A percentile compares a stretch with the other conserved stretches of the same genome.
phyloP scores from a whole-genome alignment of 1,284 basidiomycete species.

The Tremellales sp. region DNA sequence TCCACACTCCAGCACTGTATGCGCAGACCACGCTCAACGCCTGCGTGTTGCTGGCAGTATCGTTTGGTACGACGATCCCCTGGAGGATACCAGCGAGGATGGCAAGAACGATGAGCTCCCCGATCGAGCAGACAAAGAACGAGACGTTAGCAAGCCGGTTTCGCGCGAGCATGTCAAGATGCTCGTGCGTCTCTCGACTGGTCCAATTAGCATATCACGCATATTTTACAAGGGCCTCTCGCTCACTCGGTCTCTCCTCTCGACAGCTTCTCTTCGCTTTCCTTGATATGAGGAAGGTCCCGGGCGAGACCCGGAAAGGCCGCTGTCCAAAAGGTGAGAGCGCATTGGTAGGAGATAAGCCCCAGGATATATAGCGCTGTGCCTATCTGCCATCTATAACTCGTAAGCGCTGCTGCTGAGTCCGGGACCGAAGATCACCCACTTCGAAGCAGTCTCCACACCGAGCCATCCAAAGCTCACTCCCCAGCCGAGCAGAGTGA shows the following conservation, averaged over 20 bases:
- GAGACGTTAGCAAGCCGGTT: conserved; percentile 77
- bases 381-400: conserved; percentile 62
- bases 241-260: conserved; percentile 54
- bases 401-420: conserved; percentile 24
- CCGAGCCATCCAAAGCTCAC: conserved; percentile 73
- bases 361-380: conserved; percentile 79
- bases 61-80: conserved; percentile 59
- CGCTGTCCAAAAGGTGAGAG: conserved; percentile 76
- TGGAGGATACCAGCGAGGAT: conserved; percentile 74
- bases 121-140: conserved; percentile 66
- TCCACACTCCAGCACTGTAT: conserved; percentile 69
- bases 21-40: conserved; percentile 70
- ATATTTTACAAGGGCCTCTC: conserved; percentile 56
- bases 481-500: conserved; percentile 73
- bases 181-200: conserved; percentile 59
- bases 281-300: conserved; percentile 66
- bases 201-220: conserved; percentile 43
- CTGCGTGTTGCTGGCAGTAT: conserved; percentile 77
- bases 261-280: conserved; percentile 58
- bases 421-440: conserved; percentile 55
- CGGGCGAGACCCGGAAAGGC: conserved; percentile 76
- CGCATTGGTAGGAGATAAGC: conserved; percentile 74
- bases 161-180: conserved; percentile 62
- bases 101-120: conserved; percentile 66
- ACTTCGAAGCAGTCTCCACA: conserved; percentile 32